Evolutionary conservation across 2,329 filamentous ascomycete species (phyloP).

Genomic region (Trichoderma sp.): DNA sequence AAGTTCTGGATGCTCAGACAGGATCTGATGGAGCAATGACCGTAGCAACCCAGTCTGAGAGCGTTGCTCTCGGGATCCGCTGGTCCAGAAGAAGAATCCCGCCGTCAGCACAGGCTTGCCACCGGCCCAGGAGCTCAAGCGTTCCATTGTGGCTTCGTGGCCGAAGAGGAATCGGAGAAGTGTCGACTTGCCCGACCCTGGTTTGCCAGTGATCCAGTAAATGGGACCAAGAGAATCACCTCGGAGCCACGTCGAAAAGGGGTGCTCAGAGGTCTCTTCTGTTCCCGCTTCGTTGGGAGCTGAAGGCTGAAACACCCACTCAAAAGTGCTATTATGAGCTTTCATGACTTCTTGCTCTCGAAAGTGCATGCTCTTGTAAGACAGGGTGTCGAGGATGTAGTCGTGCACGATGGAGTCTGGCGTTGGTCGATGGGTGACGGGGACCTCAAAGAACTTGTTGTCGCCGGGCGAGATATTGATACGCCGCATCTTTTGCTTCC

Average conservation of each 20-base stretch:
- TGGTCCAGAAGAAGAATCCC: slow-evolving; percentile 52
- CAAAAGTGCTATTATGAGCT: slow-evolving; percentile 40
- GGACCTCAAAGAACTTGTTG: slow-evolving; percentile 2
- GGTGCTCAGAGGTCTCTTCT: slow-evolving; percentile 27
- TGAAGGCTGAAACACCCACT: slow-evolving; percentile 42
- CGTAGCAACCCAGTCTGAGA: slow-evolving; percentile 44
- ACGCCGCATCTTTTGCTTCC: slow-evolving; percentile 8
- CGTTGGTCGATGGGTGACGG: slow-evolving; percentile 21
- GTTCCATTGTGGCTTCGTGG: slow-evolving; percentile 30
- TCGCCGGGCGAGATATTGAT: slow-evolving; percentile 8
- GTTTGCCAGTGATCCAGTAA: slow-evolving; percentile 47
- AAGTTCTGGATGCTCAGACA: slow-evolving; percentile 35
- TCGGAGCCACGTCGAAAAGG: slow-evolving; percentile 38
- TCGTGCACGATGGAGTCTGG: slow-evolving; percentile 36
- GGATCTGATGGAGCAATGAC: slow-evolving; percentile 43
- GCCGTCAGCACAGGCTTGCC: slow-evolving; percentile 38
- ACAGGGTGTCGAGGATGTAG: slow-evolving; percentile 39
- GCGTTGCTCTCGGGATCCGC: slow-evolving; percentile 43
- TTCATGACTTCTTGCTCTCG: slow-evolving; percentile 39
- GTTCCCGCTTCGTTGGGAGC: not conserved
- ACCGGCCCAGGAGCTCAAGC: slow-evolving; percentile 36
- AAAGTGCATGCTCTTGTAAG: slow-evolving; percentile 40
- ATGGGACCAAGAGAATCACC: slow-evolving; percentile 32
- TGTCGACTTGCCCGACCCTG: slow-evolving; percentile 52
- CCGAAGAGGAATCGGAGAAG: slow-evolving; percentile 46